A percentile compares a stretch with the other conserved stretches of the same genome.
Evolutionary conservation across 164 flowering plant genomes (phyloP).

Genomic region (Houttuynia cordata): DNA sequence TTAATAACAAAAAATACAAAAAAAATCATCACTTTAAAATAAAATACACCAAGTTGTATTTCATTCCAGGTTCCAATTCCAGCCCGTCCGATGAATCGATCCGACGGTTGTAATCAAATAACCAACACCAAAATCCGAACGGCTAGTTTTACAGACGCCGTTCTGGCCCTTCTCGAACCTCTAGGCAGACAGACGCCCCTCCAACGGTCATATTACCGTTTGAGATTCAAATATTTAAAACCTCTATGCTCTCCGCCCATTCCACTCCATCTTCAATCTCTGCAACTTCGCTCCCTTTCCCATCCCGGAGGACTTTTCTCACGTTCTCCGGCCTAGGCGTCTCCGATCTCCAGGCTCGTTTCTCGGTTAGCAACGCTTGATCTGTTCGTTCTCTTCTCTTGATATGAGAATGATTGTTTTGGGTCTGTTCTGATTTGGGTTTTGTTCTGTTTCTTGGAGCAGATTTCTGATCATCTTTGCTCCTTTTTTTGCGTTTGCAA

Average conservation of each 20-base stretch:
- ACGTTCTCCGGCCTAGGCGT: neutral
- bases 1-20: too few species aligned
- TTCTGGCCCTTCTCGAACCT: neutral
- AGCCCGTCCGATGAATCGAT: too few species aligned
- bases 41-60: too few species aligned
- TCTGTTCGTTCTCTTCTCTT: neutral
- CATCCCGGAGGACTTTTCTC: neutral
- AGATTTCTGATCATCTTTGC: too few species aligned
- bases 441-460: neutral
- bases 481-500: too few species aligned
- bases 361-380: too few species aligned
- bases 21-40: too few species aligned
- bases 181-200: neutral
- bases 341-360: too few species aligned
- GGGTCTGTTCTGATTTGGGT: neutral
- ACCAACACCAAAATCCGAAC: neutral
- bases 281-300: neutral
- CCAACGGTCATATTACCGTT: constrained; percentile 24
- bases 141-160: neutral
- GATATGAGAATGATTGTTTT: neutral
- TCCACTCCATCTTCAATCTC: neutral
- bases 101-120: too few species aligned
- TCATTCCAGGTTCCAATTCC: too few species aligned
- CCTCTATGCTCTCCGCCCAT: neutral
- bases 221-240: constrained; percentile 3